phyloP scores from a whole-genome alignment of 2,329 filamentous ascomycete genomes.

The Hymenoscyphus scutula region DNA sequence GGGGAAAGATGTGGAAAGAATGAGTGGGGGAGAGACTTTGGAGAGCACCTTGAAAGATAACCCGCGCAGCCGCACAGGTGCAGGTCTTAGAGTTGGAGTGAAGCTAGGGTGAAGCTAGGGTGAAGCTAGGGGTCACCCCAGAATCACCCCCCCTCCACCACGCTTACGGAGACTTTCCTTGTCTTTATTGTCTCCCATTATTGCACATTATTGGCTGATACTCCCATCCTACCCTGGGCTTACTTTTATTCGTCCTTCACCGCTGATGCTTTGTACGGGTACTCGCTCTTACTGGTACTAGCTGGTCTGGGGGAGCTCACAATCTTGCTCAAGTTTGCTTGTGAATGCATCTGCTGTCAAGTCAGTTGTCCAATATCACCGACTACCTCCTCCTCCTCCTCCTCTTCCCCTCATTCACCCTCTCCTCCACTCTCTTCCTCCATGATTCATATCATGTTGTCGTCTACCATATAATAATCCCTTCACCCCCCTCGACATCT shows the following conservation, averaged over 20 bases:
- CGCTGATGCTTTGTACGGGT: too few relatives aligned
- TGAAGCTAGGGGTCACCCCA: too few relatives aligned
- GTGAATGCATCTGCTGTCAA: not conserved
- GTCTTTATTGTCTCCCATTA: not conserved
- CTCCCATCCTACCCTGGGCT: not conserved
- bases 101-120: too few relatives aligned
- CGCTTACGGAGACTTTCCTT: not conserved
- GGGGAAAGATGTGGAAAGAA: too few relatives aligned
- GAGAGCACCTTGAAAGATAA: too few relatives aligned
- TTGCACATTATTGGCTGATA: not conserved
- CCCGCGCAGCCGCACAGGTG: not conserved
- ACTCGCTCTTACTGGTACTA: too few relatives aligned
- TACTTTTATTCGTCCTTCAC: not conserved
- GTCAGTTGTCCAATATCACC: not conserved
- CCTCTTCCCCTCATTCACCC: not conserved
- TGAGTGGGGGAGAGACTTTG: not conserved
- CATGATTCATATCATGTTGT: not conserved
- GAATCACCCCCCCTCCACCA: too few relatives aligned
- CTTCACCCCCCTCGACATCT: not conserved
- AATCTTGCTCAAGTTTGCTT: not conserved
- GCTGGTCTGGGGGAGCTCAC: too few relatives aligned
- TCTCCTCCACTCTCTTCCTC: not conserved
- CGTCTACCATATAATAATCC: not conserved
- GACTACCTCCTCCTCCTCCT: not conserved
- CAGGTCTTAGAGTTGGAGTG: not conserved